A percentile compares a stretch with the other conserved stretches of the same genome.
Conservation (phyloP, 2,329 filamentous ascomycete genomes). For the Camptophora hylomeconis region DNA sequence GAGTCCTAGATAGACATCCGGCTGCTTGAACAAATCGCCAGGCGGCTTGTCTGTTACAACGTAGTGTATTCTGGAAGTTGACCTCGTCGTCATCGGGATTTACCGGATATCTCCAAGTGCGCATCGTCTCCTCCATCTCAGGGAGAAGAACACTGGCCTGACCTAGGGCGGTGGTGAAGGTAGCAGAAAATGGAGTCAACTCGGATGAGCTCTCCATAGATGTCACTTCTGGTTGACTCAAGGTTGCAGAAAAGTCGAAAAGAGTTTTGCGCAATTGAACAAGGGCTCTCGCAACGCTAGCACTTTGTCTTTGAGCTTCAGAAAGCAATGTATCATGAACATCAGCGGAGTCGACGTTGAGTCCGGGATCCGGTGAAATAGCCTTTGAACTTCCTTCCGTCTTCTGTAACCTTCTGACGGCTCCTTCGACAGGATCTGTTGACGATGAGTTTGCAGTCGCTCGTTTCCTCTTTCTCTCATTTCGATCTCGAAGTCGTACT, state of each 20-base stretch:
- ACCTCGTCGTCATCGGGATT: constrained; percentile 41
- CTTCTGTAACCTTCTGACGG: constrained; percentile 35
- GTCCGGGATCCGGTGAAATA: constrained; percentile 1
- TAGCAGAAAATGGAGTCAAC: constrained; percentile 22
- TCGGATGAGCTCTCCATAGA: constrained; percentile 19
- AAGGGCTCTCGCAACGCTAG: constrained; percentile 42
- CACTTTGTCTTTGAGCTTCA: constrained; percentile 39
- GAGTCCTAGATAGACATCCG: constrained; percentile 41
- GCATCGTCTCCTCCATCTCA: constrained; percentile 43
- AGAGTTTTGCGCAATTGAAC: constrained; percentile 42
- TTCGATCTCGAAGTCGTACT: constrained; percentile 23
- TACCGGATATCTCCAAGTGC: constrained; percentile 46
- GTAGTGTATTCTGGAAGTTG: constrained; percentile 41
- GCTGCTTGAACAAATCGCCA: constrained; percentile 51
- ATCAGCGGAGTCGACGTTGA: constrained; percentile 14
- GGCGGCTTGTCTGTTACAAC: constrained; percentile 41
- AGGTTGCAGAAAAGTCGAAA: constrained; percentile 35
- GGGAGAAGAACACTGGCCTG: constrained; percentile 36
- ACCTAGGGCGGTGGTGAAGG: constrained; percentile 30
- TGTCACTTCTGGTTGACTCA: constrained; percentile 18
- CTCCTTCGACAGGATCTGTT: constrained; percentile 27
- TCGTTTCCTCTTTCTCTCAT: constrained; percentile 45
- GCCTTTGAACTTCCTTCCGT: constrained; percentile 37
- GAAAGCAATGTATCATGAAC: constrained; percentile 35
- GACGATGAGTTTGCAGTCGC: constrained; percentile 31